Base-by-base conservation (phyloP, 495 filamentous ascomycete species). In the Cercophora sp. region DNA sequence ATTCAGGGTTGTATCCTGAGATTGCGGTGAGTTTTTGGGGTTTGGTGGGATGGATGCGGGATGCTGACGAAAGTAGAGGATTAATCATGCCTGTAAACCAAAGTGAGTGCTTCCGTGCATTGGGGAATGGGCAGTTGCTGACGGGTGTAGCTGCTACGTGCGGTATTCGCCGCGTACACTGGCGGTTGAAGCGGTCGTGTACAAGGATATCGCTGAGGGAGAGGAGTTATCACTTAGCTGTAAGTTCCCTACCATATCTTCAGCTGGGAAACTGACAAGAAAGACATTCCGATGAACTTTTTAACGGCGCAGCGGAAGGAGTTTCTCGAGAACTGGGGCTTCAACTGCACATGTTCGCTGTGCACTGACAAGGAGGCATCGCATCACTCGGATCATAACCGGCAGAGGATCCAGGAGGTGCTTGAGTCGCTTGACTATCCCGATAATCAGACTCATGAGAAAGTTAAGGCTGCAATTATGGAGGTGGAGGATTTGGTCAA, bases 11-110 rank as follows among this genome's bases (percentile, higher is more conserved):
- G 42, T 69, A 63, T 42, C 42, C 61, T 6, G 66, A 65, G 31
- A 52, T 67, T 19, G 56, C 62, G 54, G 66, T 69, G 32, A 43
- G 64, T 60, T n/a, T n/a, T n/a, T n/a, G n/a, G n/a, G n/a, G n/a
- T n/a, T n/a, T n/a, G n/a, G n/a, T n/a, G n/a, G n/a, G n/a, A n/a
- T n/a, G n/a, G n/a, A n/a, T n/a, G n/a, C n/a, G n/a, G n/a, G n/a
- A n/a, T n/a, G n/a, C n/a, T n/a, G n/a, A n/a, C n/a, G n/a, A n/a
- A n/a, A n/a, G 19, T 43, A 68, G 66, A 62, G 66, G 20, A 10
- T 68, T 18, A 68, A 68, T 35, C 66, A 68, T 29, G 63, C 57
- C 3, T 68, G 66, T 34, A 61, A 58, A 36, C 66, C 66, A 40
- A 68, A 68, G 66, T 68, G 51, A 20, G 61, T 41, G 8, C 22